Evolutionary conservation across 169 alveolate genomes (phyloP).

Genomic region (Plasmodium reichenowi): DNA sequence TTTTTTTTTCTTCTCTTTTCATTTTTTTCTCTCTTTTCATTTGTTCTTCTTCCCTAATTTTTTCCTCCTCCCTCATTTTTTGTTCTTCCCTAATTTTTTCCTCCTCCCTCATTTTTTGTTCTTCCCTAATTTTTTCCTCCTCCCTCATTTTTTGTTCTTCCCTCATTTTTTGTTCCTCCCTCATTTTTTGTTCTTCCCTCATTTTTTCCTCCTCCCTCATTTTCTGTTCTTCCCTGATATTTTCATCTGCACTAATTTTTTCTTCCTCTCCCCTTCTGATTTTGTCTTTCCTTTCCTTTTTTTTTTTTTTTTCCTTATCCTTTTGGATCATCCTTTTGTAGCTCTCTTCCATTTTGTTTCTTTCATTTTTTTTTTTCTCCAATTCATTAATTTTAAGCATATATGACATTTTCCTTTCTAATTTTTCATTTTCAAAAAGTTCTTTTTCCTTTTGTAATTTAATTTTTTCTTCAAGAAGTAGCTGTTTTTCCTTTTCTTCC

Average conservation of each 20-base stretch:
- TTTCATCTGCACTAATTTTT: not conserved
- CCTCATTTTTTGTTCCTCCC: not conserved
- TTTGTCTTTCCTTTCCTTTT: not conserved
- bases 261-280: not conserved
- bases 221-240: not conserved
- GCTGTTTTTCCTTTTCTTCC: conserved; percentile 47
- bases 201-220: not conserved
- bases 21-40: not conserved
- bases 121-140: not conserved
- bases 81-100: not conserved
- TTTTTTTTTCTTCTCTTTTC: not conserved
- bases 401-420: conserved; percentile 32
- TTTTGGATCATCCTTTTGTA: conserved; percentile 10
- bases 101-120: not conserved
- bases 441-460: conserved; percentile 78
- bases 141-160: not conserved
- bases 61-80: not conserved
- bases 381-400: conserved; percentile 26
- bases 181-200: not conserved
- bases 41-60: not conserved
- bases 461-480: conserved; percentile 76
- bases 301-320: not conserved
- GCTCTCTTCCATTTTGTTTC: not conserved
- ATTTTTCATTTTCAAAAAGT: conserved; percentile 49
- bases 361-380: conserved; percentile 30